A percentile compares a stretch with the other conserved stretches of the same genome.
Evolutionary conservation across 768 basidiomycete genomes (phyloP).

Genomic region (Suillus lakei): DNA sequence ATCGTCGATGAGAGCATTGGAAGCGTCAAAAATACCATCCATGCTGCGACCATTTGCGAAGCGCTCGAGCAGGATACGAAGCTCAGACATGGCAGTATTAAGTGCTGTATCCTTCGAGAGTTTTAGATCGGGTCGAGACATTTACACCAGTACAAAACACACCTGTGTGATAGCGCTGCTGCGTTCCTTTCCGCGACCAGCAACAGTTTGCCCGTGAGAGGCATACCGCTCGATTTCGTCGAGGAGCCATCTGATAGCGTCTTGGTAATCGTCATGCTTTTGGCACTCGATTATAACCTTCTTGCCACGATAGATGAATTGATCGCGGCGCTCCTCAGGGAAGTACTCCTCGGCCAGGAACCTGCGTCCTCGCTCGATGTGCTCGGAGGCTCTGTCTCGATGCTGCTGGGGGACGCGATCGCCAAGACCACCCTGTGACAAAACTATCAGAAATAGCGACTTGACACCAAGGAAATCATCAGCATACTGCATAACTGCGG

Average conservation of each 20-base stretch:
- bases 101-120: conserved; percentile 56
- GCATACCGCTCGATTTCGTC: conserved; percentile 66
- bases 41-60: conserved; percentile 81
- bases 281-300: conserved; percentile 95
- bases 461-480: not conserved
- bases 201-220: conserved; percentile 49
- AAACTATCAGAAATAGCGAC: conserved; percentile 8
- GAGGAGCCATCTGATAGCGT: conserved; percentile 76
- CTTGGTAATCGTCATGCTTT: conserved; percentile 89
- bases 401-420: conserved; percentile 74
- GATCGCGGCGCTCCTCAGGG: conserved; percentile 88
- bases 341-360: conserved; percentile 85
- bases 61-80: conserved; percentile 86
- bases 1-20: conserved; percentile 75
- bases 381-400: conserved; percentile 57
- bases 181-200: conserved; percentile 37
- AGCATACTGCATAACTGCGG: conserved; percentile 34
- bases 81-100: conserved; percentile 58
- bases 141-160: conserved; percentile 1
- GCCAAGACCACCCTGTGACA: conserved; percentile 43
- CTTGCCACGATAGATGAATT: conserved; percentile 92
- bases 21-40: conserved; percentile 68
- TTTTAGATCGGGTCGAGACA: conserved; percentile 20
- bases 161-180: conserved; percentile 18
- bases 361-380: conserved; percentile 61